Evolutionary conservation across 2,329 filamentous ascomycete species (phyloP).

Genomic region (Biscogniauxia marginata): DNA sequence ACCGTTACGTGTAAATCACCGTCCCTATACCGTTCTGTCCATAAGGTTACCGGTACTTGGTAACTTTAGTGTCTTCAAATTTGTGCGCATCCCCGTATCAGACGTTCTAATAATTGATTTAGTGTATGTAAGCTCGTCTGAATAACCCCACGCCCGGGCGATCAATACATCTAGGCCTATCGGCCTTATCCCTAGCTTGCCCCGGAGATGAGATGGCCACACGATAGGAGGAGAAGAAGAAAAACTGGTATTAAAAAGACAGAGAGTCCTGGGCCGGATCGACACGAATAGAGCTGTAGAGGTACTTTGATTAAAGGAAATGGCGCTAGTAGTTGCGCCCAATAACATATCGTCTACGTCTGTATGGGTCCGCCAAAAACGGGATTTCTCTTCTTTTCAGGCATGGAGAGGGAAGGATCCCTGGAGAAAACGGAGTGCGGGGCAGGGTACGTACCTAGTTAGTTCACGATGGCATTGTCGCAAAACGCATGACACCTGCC

Average conservation of each 20-base stretch:
- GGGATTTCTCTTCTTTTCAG: background rate
- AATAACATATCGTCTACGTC: background rate
- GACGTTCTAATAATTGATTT: too few species aligned
- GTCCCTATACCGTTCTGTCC: too few species aligned
- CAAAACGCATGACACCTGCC: background rate
- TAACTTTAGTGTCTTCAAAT: too few species aligned
- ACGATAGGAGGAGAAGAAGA: background rate
- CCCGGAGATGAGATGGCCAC: background rate
- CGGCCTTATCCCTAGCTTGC: background rate
- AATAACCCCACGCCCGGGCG: background rate
- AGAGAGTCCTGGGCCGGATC: background rate
- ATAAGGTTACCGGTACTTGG: too few species aligned
- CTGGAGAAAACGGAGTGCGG: background rate
- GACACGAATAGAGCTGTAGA: too few species aligned
- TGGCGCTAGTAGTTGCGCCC: background rate
- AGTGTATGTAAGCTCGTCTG: background rate
- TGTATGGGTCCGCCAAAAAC: background rate
- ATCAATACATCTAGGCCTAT: too few species aligned
- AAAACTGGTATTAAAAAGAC: too few species aligned
- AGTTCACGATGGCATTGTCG: background rate
- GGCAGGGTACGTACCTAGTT: background rate
- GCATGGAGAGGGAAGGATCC: background rate
- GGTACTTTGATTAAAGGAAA: too few species aligned
- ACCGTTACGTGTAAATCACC: too few species aligned
- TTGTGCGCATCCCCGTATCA: too few species aligned